These are phyloP conservation scores for Mucor irregularis DNA, from an alignment of 371 early-diverging fungal species.

Conservation along the genomic window DNA sequence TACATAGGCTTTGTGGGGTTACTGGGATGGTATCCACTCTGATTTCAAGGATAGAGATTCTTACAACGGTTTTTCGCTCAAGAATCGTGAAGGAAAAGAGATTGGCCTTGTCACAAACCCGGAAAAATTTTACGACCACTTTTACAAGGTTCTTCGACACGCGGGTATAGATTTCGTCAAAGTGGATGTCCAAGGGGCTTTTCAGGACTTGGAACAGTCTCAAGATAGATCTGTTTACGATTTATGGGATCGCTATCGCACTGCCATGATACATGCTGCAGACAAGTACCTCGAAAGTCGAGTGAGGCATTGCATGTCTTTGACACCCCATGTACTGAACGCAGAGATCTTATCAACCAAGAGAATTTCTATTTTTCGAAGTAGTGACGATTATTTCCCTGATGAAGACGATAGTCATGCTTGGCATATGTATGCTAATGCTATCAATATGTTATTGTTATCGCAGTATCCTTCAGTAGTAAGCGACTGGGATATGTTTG, in stretches of 20 bases:
- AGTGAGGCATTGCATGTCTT: constrained; percentile 49
- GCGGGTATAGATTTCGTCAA: constrained; percentile 42
- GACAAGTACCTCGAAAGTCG: constrained; percentile 7
- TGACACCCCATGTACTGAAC: constrained; percentile 30
- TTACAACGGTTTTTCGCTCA: background rate
- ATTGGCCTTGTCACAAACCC: constrained; percentile 8
- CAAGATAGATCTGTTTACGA: background rate
- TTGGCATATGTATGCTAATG: constrained; percentile 54
- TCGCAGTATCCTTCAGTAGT: constrained; percentile 6
- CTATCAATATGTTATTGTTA: constrained; percentile 36
- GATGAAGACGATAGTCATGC: constrained; percentile 38
- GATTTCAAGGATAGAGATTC: too few species aligned
- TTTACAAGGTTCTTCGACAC: constrained; percentile 27
- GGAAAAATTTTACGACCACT: constrained; percentile 34
- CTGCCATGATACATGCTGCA: constrained; percentile 15
- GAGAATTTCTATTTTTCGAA: constrained; percentile 21
- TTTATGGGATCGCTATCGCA: constrained; percentile 31
- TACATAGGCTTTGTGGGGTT: constrained; percentile 38
- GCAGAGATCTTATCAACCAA: constrained; percentile 6
- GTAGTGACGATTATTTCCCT: constrained; percentile 54
- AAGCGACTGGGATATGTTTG: constrained; percentile 60
- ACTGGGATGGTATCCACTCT: constrained; percentile 50
- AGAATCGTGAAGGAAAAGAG: background rate
- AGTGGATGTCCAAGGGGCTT: constrained; percentile 43
- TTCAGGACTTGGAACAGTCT: constrained; percentile 20